phyloP scores from a whole-genome alignment of 768 basidiomycete genomes.

The Termitomyces sp. region DNA sequence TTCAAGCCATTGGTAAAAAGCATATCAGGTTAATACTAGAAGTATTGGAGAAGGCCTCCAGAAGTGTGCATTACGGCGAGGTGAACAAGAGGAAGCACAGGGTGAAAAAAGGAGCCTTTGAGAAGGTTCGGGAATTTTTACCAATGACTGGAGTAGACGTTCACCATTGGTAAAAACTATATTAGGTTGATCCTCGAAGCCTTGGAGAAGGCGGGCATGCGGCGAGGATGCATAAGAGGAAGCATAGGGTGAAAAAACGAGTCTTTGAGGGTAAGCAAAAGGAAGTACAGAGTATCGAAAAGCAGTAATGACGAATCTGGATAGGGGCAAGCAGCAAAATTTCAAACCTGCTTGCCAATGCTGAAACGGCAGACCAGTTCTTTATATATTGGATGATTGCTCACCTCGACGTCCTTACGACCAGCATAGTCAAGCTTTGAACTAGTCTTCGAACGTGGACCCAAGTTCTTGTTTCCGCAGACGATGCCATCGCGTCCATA shows the following conservation, averaged over 20 bases:
- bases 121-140: background rate
- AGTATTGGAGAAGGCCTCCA: no score
- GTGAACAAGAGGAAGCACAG: background rate
- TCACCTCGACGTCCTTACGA: background rate
- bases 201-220: background rate
- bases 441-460: background rate
- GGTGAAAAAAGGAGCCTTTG: background rate
- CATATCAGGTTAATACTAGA: background rate
- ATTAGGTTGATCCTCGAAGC: background rate
- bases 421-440: background rate
- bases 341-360: no score
- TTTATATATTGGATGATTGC: background rate
- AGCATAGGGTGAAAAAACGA: background rate
- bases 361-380: background rate
- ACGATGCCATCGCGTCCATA: background rate
- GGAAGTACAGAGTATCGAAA: background rate
- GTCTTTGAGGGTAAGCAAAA: background rate
- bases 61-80: background rate
- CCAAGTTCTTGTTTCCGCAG: background rate
- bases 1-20: background rate
- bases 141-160: no score
- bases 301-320: background rate
- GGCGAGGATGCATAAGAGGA: background rate
- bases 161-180: no score
- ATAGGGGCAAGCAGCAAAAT: background rate